Base-by-base conservation (phyloP, 352 stramenopile species). In the Pythium grandisporangium region DNA sequence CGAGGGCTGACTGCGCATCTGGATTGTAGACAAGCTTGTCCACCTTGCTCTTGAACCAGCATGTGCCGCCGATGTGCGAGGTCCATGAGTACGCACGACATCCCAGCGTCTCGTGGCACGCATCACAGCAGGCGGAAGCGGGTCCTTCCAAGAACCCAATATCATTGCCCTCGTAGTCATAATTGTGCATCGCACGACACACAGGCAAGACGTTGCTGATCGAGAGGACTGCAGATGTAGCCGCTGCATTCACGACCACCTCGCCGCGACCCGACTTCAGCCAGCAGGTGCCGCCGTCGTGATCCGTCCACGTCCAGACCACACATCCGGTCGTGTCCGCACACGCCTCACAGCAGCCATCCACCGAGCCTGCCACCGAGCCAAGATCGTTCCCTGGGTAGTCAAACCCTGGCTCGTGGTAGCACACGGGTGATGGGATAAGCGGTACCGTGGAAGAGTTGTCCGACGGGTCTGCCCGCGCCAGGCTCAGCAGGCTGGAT, bases 141-240 rank as follows among this genome's bases (percentile, higher is more conserved):
- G 39, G 11, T 7, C 42, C 40, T 5, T 12, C 17, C 13, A 30
- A 37, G 8, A 16, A 41, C 13, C 34, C 51, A 25, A 67, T 33
- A n/a, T 64, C 49, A n/a, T 52, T 55, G 22, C 49, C 58, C 3
- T 22, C 30, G 42, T 65, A 68, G 38, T 68, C 58, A n/a, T n/a
- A n/a, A n/a, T n/a, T n/a, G n/a, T n/a, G n/a, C n/a, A n/a, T n/a
- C n/a, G n/a, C n/a, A n/a, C n/a, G n/a, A n/a, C n/a, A n/a, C n/a
- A n/a, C n/a, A n/a, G n/a, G n/a, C n/a, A n/a, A n/a, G n/a, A n/a
- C n/a, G n/a, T n/a, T n/a, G n/a, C n/a, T n/a, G n/a, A n/a, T n/a
- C n/a, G n/a, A n/a, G n/a, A n/a, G n/a, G n/a, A n/a, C n/a, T n/a
- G n/a, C n/a, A n/a, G n/a, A n/a, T n/a, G n/a, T n/a, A n/a, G n/a